These are phyloP conservation scores for Yamadazyma friedrichii DNA, from an alignment of 1,139 yeast genomes.

Conservation along the genomic window DNA sequence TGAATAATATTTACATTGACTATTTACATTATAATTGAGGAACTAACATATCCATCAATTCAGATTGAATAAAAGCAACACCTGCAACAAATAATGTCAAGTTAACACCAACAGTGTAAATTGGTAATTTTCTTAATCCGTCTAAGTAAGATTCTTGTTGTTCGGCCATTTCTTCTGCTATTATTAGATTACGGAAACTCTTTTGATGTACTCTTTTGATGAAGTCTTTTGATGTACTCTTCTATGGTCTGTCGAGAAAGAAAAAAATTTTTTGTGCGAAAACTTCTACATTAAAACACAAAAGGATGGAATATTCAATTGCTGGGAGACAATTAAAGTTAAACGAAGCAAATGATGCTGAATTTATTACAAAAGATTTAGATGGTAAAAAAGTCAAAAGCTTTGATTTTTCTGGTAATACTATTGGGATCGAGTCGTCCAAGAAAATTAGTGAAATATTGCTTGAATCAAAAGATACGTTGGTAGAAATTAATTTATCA, in stretches of 20 bases:
- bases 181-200: too few relatives aligned
- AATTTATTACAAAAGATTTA: conserved; percentile 21
- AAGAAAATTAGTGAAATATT: conserved; percentile 66
- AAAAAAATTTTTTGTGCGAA: conserved; percentile 5
- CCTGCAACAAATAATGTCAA: conserved; percentile 68
- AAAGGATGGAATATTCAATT: conserved; percentile 43
- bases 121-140: conserved; percentile 59
- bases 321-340: conserved; percentile 79
- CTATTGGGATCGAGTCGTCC: conserved; percentile 90
- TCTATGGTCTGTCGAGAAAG: too few relatives aligned
- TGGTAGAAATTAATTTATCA: conserved; percentile 74
- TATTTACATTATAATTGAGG: conserved; percentile 53
- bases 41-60: conserved; percentile 77
- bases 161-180: conserved; percentile 20
- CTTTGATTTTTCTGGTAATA: conserved; percentile 87
- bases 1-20: background rate
- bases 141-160: conserved; percentile 38
- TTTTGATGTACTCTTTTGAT: too few relatives aligned
- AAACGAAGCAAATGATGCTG: conserved; percentile 69
- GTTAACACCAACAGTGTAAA: conserved; percentile 62
- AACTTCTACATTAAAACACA: background rate
- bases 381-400: conserved; percentile 40
- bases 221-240: too few relatives aligned
- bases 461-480: conserved; percentile 44
- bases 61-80: conserved; percentile 72